A percentile compares a stretch with the other conserved stretches of the same genome.
These are phyloP conservation scores for Scenedesmus sp. DNA, from an alignment of 163 green algal species.

Conservation along the genomic window DNA sequence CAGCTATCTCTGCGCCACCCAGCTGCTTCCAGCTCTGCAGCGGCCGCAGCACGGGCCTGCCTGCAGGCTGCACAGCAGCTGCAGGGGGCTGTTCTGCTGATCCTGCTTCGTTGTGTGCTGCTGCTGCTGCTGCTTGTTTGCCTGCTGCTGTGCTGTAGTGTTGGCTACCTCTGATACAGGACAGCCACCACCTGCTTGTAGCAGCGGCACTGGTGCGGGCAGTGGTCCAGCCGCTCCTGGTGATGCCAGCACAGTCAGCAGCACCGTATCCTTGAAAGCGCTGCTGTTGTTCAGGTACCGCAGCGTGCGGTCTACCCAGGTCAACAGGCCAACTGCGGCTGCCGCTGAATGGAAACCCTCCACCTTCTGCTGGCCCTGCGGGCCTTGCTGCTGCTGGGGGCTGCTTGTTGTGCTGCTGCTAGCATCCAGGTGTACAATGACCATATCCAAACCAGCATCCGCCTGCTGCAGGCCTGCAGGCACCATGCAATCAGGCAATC, in stretches of 20 bases:
- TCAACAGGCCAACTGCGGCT: not conserved
- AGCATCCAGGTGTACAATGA: constrained; percentile 38
- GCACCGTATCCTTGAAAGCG: constrained; percentile 38
- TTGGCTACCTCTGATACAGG: not conserved
- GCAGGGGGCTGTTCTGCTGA: not conserved
- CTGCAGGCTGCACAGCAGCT: not conserved
- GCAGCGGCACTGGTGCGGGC: not conserved
- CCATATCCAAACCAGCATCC: constrained; percentile 46
- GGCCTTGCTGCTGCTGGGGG: not conserved
- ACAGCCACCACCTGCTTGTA: not conserved
- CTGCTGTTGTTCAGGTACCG: constrained; percentile 56
- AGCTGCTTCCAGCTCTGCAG: constrained; percentile 56
- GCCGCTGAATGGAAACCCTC: not conserved
- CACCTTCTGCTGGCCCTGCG: not conserved
- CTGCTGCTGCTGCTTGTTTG: not conserved
- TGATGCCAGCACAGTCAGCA: constrained; percentile 45
- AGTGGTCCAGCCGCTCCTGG: constrained; percentile 6
- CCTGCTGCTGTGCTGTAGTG: not conserved
- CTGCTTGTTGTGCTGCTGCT: not conserved
- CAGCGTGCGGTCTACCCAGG: constrained; percentile 40
- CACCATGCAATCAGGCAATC: not conserved
- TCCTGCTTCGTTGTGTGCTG: not conserved
- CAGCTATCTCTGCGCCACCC: not conserved
- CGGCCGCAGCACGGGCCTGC: constrained; percentile 8
- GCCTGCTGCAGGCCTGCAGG: constrained; percentile 44